Percentiles rank a stretch among this genome's conserved stretches.
Evolutionary conservation across 805 yeast genomes (phyloP).

Genomic region (Sugiyamaella boreocaroliniensis): DNA sequence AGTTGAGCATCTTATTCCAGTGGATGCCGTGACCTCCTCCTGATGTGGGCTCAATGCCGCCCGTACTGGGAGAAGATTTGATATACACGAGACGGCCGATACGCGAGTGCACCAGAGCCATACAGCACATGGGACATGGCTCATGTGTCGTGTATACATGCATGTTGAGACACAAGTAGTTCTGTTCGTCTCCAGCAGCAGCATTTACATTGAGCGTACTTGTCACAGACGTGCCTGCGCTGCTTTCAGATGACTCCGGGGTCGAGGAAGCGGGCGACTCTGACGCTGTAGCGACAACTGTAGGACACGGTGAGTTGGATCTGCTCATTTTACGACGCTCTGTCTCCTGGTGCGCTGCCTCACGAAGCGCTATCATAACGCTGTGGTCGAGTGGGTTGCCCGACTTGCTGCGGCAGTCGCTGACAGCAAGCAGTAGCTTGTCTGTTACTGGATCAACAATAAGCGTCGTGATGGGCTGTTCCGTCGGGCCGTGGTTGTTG

Average conservation of each 20-base stretch:
- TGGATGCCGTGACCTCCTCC: conserved; percentile 72
- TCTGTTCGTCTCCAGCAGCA: conserved; percentile 9
- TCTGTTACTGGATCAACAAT: conserved; percentile 53
- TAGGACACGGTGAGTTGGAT: not conserved
- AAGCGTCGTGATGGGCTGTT: conserved; percentile 49
- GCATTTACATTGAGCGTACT: not conserved
- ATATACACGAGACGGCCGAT: conserved; percentile 62
- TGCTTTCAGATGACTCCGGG: conserved; percentile 2
- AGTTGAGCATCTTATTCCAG: conserved; percentile 66
- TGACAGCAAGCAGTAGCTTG: conserved; percentile 34
- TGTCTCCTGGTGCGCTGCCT: conserved; percentile 53
- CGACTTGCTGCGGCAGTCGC: conserved; percentile 35
- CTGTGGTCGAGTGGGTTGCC: conserved; percentile 63
- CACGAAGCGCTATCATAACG: conserved; percentile 61
- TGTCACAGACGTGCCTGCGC: not conserved
- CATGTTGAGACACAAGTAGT: conserved; percentile 67
- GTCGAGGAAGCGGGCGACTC: conserved; percentile 3
- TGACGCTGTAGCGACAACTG: not conserved
- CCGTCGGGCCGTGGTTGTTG: conserved; percentile 15
- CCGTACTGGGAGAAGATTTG: conserved; percentile 42
- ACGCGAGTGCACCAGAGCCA: conserved; percentile 93
- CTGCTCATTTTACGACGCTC: conserved; percentile 29
- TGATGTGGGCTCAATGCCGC: conserved; percentile 48
- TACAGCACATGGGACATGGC: conserved; percentile 93
- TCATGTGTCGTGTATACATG: conserved; percentile 88